phyloP scores from a whole-genome alignment of 108 stramenopile species.

The Cafeteria roenbergensis region DNA sequence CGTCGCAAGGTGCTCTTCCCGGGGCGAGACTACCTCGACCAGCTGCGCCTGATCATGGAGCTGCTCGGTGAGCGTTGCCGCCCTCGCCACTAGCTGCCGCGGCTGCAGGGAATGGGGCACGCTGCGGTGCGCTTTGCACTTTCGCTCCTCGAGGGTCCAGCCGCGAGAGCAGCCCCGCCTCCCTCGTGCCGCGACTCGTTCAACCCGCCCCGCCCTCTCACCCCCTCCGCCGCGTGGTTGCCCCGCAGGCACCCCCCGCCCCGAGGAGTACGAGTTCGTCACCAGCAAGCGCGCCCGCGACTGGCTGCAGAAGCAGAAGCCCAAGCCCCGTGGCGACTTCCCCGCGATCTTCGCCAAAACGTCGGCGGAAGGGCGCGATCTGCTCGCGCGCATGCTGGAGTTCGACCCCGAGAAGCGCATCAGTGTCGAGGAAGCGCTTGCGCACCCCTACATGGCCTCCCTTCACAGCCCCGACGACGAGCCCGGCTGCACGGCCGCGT shows the following conservation, averaged over 20 bases:
- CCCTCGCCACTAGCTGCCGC: too few relatives aligned
- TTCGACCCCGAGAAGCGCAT: conserved; percentile 58
- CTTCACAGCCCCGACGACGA: conserved; percentile 59
- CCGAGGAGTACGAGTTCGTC: conserved; percentile 75
- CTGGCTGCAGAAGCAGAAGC: conserved; percentile 68
- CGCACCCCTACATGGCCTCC: conserved; percentile 54
- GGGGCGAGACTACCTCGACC: conserved; percentile 46
- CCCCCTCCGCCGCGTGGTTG: too few relatives aligned
- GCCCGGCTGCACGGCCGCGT: conserved; percentile 18
- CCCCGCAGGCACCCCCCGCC: conserved; percentile 67
- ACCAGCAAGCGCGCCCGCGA: conserved; percentile 72
- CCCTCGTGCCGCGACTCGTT: too few relatives aligned
- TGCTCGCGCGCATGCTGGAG: conserved; percentile 48
- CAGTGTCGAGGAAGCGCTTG: conserved; percentile 46
- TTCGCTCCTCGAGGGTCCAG: too few relatives aligned
- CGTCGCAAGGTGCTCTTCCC: conserved; percentile 43
- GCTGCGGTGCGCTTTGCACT: too few relatives aligned
- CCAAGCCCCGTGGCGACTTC: conserved; percentile 27
- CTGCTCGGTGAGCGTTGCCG: too few relatives aligned
- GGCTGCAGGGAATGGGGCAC: too few relatives aligned
- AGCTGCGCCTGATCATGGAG: conserved; percentile 29
- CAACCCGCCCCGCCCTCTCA: too few relatives aligned
- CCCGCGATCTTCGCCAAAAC: conserved; percentile 5
- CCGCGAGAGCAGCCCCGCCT: too few relatives aligned
- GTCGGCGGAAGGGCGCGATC: conserved; percentile 48